Conservation (phyloP, 129 eudicot genomes). For the Tanacetum coccineum region DNA sequence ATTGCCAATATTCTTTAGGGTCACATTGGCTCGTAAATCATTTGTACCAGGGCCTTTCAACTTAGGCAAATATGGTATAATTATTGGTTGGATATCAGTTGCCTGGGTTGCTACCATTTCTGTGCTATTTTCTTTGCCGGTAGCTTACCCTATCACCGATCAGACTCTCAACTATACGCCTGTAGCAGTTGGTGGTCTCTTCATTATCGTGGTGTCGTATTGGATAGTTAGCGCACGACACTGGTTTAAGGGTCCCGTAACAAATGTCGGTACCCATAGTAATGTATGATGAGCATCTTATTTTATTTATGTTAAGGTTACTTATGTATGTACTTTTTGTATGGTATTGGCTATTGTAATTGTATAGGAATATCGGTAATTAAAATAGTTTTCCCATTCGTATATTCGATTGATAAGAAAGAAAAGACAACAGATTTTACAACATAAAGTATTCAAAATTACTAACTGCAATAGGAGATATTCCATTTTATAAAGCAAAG, state of each 20-base stretch:
- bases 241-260: conserved; percentile 93
- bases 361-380: conserved; percentile 6
- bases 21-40: conserved; percentile 84
- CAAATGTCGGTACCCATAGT: conserved; percentile 52
- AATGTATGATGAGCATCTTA: conserved; percentile 20
- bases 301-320: conserved; percentile 4
- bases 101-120: conserved; percentile 82
- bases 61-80: conserved; percentile 64
- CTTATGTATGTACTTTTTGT: conserved; percentile 12
- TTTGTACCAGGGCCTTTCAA: conserved; percentile 82
- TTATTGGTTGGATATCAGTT: conserved; percentile 87
- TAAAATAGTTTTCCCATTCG: too few relatives aligned
- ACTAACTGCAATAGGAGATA: too few relatives aligned
- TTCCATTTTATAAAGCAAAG: too few relatives aligned
- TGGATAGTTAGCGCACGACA: conserved; percentile 77
- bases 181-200: conserved; percentile 85
- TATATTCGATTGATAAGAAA: too few relatives aligned
- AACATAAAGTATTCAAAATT: too few relatives aligned
- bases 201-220: conserved; percentile 50
- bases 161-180: conserved; percentile 92
- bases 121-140: conserved; percentile 84
- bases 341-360: conserved; percentile 6
- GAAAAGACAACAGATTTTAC: too few relatives aligned
- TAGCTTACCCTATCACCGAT: conserved; percentile 68
- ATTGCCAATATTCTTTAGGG: conserved; percentile 81